Evolutionary conservation across 177 flowering plant genomes (phyloP).

Genomic region (Vitis hybrid): DNA sequence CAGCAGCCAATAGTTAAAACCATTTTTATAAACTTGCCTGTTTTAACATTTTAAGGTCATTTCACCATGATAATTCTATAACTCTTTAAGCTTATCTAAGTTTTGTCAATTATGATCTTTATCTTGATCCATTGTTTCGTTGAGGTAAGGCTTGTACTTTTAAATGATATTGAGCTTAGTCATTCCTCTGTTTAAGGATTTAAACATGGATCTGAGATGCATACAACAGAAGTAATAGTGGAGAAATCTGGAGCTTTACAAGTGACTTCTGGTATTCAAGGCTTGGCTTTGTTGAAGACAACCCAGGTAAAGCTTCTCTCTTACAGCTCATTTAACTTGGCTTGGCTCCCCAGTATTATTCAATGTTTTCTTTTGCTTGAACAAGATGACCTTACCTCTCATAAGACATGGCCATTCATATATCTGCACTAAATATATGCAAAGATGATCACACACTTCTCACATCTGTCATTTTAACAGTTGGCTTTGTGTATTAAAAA

Average conservation of each 20-base stretch:
- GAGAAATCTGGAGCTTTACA: slow-evolving; percentile 60
- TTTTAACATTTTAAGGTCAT: too few species aligned
- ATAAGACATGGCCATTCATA: background rate
- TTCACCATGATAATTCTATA: too few species aligned
- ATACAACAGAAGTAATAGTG: slow-evolving; percentile 67
- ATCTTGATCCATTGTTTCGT: background rate
- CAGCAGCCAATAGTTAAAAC: too few species aligned
- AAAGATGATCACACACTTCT: too few species aligned
- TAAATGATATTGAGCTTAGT: background rate
- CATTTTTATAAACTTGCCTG: too few species aligned
- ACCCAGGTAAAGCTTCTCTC: slow-evolving; percentile 53
- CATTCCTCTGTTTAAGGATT: slow-evolving; percentile 52
- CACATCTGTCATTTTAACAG: too few species aligned
- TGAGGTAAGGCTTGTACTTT: background rate
- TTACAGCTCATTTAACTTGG: background rate
- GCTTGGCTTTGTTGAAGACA: slow-evolving; percentile 85
- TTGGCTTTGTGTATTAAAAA: too few species aligned
- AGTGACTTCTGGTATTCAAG: slow-evolving; percentile 83
- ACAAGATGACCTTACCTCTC: background rate
- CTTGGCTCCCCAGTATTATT: background rate
- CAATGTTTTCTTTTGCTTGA: slow-evolving; percentile 5
- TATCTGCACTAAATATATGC: background rate
- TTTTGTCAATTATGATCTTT: background rate
- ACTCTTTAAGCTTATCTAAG: too few species aligned
- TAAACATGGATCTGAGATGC: slow-evolving; percentile 93